Evolutionary conservation across 768 basidiomycete genomes (phyloP).

Genomic region (Amanita polypyramis): DNA sequence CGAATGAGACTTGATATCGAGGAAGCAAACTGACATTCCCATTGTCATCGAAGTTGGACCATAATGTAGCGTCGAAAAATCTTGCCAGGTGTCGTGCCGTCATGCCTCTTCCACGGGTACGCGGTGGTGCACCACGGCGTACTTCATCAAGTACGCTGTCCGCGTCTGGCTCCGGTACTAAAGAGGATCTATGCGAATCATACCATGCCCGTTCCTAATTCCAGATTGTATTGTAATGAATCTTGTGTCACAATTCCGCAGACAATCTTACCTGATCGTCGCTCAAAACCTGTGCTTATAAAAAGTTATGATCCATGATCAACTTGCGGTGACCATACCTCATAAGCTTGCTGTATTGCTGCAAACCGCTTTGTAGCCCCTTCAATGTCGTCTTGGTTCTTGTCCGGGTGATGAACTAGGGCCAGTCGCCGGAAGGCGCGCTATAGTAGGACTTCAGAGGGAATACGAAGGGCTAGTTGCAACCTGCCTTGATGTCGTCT

Average conservation of each 20-base stretch:
- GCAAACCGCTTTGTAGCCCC: constrained; percentile 85
- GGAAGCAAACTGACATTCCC: constrained; percentile 36
- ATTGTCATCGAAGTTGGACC: constrained; percentile 54
- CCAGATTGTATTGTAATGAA: constrained; percentile 14
- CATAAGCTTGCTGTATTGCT: constrained; percentile 88
- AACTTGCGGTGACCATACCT: constrained; percentile 37
- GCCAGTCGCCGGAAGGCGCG: constrained; percentile 79
- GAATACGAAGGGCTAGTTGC: neutral
- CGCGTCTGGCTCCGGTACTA: constrained; percentile 75
- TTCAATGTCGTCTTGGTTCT: constrained; percentile 75
- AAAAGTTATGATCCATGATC: neutral
- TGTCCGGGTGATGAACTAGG: constrained; percentile 79
- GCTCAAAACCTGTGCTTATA: constrained; percentile 58
- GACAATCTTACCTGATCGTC: constrained; percentile 75
- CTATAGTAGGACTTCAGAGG: constrained; percentile 24
- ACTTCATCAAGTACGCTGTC: constrained; percentile 82
- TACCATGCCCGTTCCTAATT: constrained; percentile 97
- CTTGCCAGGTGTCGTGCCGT: constrained; percentile 71
- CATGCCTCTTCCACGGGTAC: constrained; percentile 59
- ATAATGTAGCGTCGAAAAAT: constrained; percentile 72
- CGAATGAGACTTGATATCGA: neutral
- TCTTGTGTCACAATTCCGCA: neutral
- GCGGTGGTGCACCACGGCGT: constrained; percentile 50
- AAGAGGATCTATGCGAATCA: constrained; percentile 80
- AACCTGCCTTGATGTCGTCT: constrained; percentile 78